Conservation (phyloP, 2,329 filamentous ascomycete genomes). For the Aspergillus alliaceus region DNA sequence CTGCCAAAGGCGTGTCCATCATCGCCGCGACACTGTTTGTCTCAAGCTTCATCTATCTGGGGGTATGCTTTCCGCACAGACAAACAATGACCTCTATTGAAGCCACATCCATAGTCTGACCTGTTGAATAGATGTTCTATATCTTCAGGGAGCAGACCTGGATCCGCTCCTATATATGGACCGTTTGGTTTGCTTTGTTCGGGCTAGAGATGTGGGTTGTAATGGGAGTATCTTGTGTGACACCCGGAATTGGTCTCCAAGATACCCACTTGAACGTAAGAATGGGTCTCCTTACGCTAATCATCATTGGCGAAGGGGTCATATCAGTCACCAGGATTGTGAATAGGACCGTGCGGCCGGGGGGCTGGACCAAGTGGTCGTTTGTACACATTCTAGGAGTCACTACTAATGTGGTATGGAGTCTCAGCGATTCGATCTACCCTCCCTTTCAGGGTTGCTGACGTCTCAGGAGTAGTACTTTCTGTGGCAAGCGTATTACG, state of each 20-base stretch:
- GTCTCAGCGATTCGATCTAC: not conserved
- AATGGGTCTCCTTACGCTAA: conserved; percentile 63
- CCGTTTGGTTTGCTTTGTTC: conserved; percentile 58
- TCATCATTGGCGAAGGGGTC: conserved; percentile 66
- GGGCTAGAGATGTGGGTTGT: conserved; percentile 54
- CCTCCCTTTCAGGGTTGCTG: conserved; percentile 2
- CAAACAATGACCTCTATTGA: not conserved
- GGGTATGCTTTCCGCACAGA: conserved; percentile 19
- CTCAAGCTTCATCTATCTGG: conserved; percentile 29
- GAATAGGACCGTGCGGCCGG: conserved; percentile 49
- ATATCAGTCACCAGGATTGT: conserved; percentile 59
- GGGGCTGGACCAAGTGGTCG: conserved; percentile 42
- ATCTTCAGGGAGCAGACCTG: conserved; percentile 26
- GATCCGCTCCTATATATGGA: conserved; percentile 38
- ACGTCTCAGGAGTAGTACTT: conserved; percentile 44
- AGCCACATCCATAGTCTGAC: conserved; percentile 4
- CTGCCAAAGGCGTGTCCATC: conserved; percentile 27
- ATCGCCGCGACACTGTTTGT: conserved; percentile 31
- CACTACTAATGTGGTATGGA: conserved; percentile 37
- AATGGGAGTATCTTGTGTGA: conserved; percentile 56
- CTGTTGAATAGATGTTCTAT: conserved; percentile 33
- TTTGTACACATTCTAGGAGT: conserved; percentile 41
- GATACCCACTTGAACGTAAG: conserved; percentile 64
- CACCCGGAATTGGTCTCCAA: conserved; percentile 60
- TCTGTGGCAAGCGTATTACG: conserved; percentile 64